phyloP scores from a whole-genome alignment of 176 grass and related monocot species.

The Oryza meyeriana region DNA sequence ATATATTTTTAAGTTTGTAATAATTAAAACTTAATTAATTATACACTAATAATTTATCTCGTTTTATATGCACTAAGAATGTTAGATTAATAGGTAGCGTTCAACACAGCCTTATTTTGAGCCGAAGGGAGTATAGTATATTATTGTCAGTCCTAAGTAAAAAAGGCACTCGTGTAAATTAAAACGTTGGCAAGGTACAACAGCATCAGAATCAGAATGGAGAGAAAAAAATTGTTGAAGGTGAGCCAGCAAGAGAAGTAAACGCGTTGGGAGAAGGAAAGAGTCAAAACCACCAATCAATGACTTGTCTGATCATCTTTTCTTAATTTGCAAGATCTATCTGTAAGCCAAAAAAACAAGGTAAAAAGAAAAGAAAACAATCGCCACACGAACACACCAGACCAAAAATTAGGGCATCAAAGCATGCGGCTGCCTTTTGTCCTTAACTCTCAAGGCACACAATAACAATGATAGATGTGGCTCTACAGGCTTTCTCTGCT shows the following conservation, averaged over 20 bases:
- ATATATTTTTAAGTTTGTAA: too few species aligned
- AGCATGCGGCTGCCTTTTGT: constrained; percentile 9
- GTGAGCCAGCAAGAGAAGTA: constrained; percentile 1
- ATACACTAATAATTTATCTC: too few species aligned
- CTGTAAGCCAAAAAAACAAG: not conserved
- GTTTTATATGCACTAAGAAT: too few species aligned
- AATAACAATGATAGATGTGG: not conserved
- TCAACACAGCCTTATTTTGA: too few species aligned
- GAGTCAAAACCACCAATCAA: constrained; percentile 40
- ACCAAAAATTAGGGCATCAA: constrained; percentile 21
- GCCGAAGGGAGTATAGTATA: too few species aligned
- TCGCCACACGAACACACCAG: not conserved
- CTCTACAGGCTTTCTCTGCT: not conserved
- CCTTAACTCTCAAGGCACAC: not conserved
- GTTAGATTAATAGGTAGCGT: too few species aligned
- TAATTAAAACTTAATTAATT: too few species aligned
- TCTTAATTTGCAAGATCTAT: not conserved
- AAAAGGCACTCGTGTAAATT: not conserved
- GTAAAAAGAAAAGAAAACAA: not conserved
- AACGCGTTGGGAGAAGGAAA: constrained; percentile 34
- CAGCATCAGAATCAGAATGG: constrained; percentile 10
- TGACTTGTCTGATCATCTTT: constrained; percentile 18
- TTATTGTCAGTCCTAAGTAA: too few species aligned
- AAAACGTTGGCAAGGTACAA: constrained; percentile 28
- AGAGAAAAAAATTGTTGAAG: not conserved